Conservation (phyloP, 1,284 basidiomycete genomes). For the Blastosporella zonata region DNA sequence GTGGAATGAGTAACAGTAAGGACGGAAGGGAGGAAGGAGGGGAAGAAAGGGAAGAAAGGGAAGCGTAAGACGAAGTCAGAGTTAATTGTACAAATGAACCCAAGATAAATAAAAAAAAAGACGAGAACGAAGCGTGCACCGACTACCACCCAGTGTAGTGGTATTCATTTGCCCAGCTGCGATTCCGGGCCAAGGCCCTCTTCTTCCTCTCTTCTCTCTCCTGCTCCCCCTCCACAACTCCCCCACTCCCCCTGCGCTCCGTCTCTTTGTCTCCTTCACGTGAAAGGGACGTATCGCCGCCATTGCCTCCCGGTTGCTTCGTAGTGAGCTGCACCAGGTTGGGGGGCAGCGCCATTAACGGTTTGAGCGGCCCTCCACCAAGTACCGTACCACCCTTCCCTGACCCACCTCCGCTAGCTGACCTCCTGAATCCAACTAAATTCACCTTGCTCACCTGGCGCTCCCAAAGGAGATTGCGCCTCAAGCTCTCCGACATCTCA, state of each 20-base stretch:
- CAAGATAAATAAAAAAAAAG: slow-evolving; percentile 8
- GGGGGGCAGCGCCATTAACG: slow-evolving; percentile 29
- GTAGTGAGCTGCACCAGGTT: slow-evolving; percentile 25
- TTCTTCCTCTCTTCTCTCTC: slow-evolving; percentile 39
- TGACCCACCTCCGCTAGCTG: slow-evolving; percentile 34
- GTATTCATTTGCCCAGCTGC: slow-evolving; percentile 69
- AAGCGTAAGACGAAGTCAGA: neutral
- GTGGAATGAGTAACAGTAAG: slow-evolving; percentile 13
- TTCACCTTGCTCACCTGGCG: slow-evolving; percentile 63
- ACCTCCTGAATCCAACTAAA: slow-evolving; percentile 36
- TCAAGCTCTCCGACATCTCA: slow-evolving; percentile 82
- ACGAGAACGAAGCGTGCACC: slow-evolving; percentile 3
- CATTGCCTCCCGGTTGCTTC: slow-evolving; percentile 21
- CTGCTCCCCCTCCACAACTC: slow-evolving; percentile 16
- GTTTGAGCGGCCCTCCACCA: slow-evolving; percentile 20
- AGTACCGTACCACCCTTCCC: slow-evolving; percentile 12
- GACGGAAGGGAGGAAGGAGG: no score
- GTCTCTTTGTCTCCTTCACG: slow-evolving; percentile 32
- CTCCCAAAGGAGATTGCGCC: slow-evolving; percentile 84
- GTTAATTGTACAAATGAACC: slow-evolving; percentile 19
- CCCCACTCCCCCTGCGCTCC: slow-evolving; percentile 33
- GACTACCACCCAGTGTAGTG: slow-evolving; percentile 62
- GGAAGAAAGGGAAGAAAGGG: neutral
- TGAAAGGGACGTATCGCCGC: slow-evolving; percentile 1
- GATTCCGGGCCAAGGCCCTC: slow-evolving; percentile 51